These are phyloP conservation scores for Metschnikowia continentalis DNA, from an alignment of 805 yeast genomes.

Conservation along the genomic window DNA sequence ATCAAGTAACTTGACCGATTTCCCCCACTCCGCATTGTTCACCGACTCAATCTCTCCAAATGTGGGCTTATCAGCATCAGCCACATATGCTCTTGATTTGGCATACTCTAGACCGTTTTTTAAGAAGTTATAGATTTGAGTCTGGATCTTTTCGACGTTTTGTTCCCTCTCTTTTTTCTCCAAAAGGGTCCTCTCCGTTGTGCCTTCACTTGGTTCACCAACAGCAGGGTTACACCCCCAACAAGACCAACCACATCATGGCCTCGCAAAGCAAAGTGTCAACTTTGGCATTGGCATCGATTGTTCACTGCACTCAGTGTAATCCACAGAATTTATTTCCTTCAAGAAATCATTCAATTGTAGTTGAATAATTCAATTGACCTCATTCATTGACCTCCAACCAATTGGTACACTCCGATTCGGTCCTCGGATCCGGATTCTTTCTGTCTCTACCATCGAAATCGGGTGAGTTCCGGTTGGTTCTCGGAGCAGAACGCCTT, in stretches of 20 bases:
- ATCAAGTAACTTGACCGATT: slow-evolving; percentile 64
- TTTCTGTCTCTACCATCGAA: no score
- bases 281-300: no score
- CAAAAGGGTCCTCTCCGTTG: slow-evolving; percentile 65
- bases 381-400: no score
- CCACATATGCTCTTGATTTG: slow-evolving; percentile 38
- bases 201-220: slow-evolving; percentile 95
- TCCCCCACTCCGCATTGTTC: slow-evolving; percentile 88
- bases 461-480: no score
- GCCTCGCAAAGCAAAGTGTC: slow-evolving; percentile 78
- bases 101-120: slow-evolving; percentile 61
- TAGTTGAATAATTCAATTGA: no score
- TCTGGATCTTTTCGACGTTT: slow-evolving; percentile 57
- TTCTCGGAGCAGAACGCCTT: no score
- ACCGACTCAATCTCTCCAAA: slow-evolving; percentile 42
- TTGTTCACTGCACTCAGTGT: no score
- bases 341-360: no score
- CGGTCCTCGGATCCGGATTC: no score
- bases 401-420: no score
- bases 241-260: slow-evolving; percentile 77
- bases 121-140: slow-evolving; percentile 62
- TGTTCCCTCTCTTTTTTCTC: slow-evolving; percentile 45
- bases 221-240: slow-evolving; percentile 92
- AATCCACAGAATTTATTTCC: no score
- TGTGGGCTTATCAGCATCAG: slow-evolving; percentile 16